Evolutionary conservation across 257 asterid genomes (phyloP).

Genomic region (Solanum ossicruentum): DNA sequence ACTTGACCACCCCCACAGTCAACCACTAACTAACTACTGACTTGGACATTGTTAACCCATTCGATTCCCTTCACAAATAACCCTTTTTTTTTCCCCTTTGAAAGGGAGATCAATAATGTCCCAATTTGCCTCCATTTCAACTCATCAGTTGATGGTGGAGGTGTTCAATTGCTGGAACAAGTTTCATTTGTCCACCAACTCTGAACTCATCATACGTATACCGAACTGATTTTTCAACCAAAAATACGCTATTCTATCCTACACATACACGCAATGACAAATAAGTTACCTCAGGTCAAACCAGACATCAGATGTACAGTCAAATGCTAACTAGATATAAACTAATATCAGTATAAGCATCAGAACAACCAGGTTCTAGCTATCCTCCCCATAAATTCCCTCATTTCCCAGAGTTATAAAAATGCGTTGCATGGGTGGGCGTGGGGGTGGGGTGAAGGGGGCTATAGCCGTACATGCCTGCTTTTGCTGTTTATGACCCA

Average conservation of each 20-base stretch:
- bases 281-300: background rate
- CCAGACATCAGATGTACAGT: background rate
- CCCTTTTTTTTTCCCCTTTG: background rate
- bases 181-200: background rate
- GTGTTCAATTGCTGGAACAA: background rate
- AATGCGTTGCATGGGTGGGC: background rate
- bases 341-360: background rate
- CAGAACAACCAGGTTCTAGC: background rate
- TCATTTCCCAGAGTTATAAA: background rate
- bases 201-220: background rate
- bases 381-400: background rate
- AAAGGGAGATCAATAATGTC: background rate
- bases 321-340: background rate
- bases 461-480: background rate
- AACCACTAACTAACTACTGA: background rate
- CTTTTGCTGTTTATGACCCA: background rate
- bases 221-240: background rate
- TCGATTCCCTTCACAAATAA: background rate
- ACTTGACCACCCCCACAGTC: background rate
- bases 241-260: background rate
- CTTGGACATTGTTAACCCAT: background rate
- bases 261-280: background rate
- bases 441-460: background rate
- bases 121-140: background rate
- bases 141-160: background rate